These are phyloP conservation scores for Pyrenochaeta sp. DNA, from an alignment of 2,329 filamentous ascomycete species.

Conservation along the genomic window DNA sequence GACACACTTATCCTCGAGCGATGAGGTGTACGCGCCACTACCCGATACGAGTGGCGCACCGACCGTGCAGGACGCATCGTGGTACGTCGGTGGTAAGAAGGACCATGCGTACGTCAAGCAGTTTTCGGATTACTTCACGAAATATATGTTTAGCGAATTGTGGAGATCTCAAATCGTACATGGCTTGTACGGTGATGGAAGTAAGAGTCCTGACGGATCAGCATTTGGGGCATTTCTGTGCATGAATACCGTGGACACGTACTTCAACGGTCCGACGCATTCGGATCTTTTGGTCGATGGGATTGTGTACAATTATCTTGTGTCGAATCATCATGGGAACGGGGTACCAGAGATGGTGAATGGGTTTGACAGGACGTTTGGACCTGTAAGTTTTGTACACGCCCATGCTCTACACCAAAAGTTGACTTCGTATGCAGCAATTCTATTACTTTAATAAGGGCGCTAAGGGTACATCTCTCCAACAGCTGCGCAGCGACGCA, in stretches of 20 bases:
- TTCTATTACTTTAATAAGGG: constrained; percentile 71
- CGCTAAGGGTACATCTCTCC: constrained; percentile 41
- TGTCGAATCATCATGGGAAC: constrained; percentile 67
- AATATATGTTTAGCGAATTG: constrained; percentile 68
- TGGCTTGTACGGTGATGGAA: constrained; percentile 63
- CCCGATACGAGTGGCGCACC: constrained; percentile 55
- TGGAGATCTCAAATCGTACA: constrained; percentile 68
- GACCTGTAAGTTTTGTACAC: constrained; percentile 51
- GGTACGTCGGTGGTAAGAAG: constrained; percentile 65
- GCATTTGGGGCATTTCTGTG: constrained; percentile 70
- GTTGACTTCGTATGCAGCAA: constrained; percentile 52
- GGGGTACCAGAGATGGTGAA: constrained; percentile 70
- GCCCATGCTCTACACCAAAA: not conserved
- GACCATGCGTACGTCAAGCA: constrained; percentile 64
- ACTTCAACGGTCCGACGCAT: constrained; percentile 68
- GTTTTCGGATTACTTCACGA: constrained; percentile 70
- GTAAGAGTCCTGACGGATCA: constrained; percentile 58
- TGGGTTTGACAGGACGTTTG: constrained; percentile 72
- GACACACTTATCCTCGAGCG: constrained; percentile 68
- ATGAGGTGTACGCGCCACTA: constrained; percentile 62
- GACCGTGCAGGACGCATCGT: constrained; percentile 70
- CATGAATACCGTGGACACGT: constrained; percentile 70
- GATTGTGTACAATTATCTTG: constrained; percentile 69
- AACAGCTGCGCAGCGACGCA: constrained; percentile 63
- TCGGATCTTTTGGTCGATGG: constrained; percentile 71